Percentiles rank a stretch among this genome's conserved stretches.
Evolutionary conservation across 1,139 yeast genomes (phyloP).

Genomic region (Pichia norvegensis): DNA sequence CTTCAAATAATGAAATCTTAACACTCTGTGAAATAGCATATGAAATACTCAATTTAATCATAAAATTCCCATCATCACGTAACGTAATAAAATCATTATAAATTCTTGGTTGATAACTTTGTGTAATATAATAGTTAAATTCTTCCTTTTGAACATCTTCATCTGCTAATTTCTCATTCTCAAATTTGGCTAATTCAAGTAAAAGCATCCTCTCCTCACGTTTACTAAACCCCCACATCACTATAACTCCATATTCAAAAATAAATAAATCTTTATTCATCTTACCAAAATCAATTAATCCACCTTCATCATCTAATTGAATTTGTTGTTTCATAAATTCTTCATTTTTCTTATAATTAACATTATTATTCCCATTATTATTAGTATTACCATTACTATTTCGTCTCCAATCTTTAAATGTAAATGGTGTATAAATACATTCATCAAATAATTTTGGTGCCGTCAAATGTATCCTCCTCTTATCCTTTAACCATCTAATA

Average conservation of each 20-base stretch:
- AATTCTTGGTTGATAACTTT: conserved; percentile 88
- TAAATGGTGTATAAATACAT: conserved; percentile 84
- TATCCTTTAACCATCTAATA: conserved; percentile 74
- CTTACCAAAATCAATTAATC: conserved; percentile 78
- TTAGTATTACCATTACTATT: conserved; percentile 6
- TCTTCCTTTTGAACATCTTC: conserved; percentile 94
- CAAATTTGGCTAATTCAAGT: conserved; percentile 77
- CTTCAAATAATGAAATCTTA: conserved; percentile 89
- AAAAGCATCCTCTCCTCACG: conserved; percentile 80
- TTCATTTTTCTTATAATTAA: not conserved
- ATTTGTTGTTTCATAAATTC: conserved; percentile 37
- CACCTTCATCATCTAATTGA: conserved; percentile 86
- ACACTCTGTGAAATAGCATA: conserved; percentile 92
- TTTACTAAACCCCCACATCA: conserved; percentile 88
- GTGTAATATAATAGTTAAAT: conserved; percentile 87
- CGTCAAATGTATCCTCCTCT: conserved; percentile 65
- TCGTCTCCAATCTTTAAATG: conserved; percentile 67
- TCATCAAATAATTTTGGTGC: conserved; percentile 88
- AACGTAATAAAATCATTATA: conserved; percentile 91
- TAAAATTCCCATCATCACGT: conserved; percentile 83
- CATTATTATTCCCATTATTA: not conserved
- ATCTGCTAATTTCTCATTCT: conserved; percentile 78
- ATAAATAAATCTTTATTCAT: conserved; percentile 70
- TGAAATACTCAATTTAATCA: conserved; percentile 81
- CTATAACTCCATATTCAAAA: conserved; percentile 91